phyloP scores from a whole-genome alignment of 2,329 filamentous ascomycete genomes.

The Aspergillus tanneri region DNA sequence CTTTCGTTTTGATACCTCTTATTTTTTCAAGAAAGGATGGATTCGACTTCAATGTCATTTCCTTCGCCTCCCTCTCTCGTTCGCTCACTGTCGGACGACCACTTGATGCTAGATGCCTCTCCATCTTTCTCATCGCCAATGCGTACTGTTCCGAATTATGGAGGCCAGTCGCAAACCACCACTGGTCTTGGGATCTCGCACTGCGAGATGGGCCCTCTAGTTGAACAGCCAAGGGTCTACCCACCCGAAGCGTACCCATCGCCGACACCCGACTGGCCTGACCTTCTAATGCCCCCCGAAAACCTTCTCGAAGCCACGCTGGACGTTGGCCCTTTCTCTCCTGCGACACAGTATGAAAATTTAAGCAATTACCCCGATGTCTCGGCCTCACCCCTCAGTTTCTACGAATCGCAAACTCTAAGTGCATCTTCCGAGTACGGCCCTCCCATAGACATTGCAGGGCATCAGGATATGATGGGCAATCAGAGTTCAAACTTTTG shows the following conservation, averaged over 20 bases:
- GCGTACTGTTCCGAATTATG: constrained; percentile 17
- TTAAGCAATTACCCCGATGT: constrained; percentile 23
- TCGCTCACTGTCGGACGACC: constrained; percentile 12
- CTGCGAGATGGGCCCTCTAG: constrained; percentile 24
- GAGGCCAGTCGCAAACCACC: constrained; percentile 16
- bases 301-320: constrained; percentile 24
- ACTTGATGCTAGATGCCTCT: constrained; percentile 18
- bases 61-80: constrained; percentile 17
- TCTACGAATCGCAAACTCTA: constrained; percentile 25
- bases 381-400: constrained; percentile 26
- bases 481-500: constrained; percentile 24
- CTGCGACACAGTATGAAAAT: constrained; percentile 24
- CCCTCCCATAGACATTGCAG: constrained; percentile 18
- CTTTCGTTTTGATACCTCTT: neutral
- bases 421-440: constrained; percentile 28
- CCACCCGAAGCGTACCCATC: constrained; percentile 22
- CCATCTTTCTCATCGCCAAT: constrained; percentile 26
- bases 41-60: constrained; percentile 25
- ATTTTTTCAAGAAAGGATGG: constrained; percentile 23
- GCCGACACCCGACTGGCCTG: constrained; percentile 23
- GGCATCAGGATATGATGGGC: constrained; percentile 13
- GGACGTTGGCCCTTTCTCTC: constrained; percentile 21
- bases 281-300: constrained; percentile 21
- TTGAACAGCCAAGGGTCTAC: constrained; percentile 23
- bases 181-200: constrained; percentile 35